Evolutionary conservation across 495 filamentous ascomycete genomes (phyloP).

Genomic region (Penicillium paradoxum): DNA sequence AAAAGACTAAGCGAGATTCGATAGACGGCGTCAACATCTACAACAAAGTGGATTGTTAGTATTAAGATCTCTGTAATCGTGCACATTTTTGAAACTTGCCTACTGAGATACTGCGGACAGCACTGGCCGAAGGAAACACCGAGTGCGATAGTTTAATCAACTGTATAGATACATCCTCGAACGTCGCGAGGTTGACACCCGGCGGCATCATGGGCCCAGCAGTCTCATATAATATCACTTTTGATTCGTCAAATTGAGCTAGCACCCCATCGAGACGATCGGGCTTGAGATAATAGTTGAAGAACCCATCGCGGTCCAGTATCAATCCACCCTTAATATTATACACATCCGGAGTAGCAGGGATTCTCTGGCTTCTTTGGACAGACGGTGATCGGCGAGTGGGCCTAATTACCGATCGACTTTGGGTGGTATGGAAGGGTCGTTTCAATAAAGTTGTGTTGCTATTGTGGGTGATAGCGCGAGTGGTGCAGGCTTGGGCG

Average conservation of each 20-base stretch:
- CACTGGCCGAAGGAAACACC: slow-evolving; percentile 4
- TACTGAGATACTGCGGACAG: slow-evolving; percentile 20
- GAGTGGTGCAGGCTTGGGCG: slow-evolving; percentile 1
- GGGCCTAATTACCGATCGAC: background rate
- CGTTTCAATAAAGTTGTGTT: slow-evolving; percentile 4
- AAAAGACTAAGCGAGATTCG: slow-evolving; percentile 19
- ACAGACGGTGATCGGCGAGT: background rate
- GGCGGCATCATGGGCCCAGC: slow-evolving; percentile 4
- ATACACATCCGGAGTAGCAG: background rate
- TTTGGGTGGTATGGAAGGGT: slow-evolving; percentile 18
- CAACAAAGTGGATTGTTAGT: background rate
- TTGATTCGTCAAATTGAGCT: background rate
- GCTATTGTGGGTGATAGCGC: background rate
- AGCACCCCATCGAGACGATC: background rate
- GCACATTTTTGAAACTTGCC: slow-evolving; percentile 15
- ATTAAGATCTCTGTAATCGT: background rate
- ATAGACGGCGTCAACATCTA: slow-evolving; percentile 28
- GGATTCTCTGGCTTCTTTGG: background rate
- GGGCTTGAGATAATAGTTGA: too few relatives aligned
- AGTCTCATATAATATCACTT: background rate
- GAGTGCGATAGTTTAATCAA: slow-evolving; percentile 14
- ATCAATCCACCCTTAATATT: background rate
- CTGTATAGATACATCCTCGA: slow-evolving; percentile 13
- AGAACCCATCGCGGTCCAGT: background rate
- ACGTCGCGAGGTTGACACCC: slow-evolving; percentile 14